A percentile compares a stretch with the other conserved stretches of the same genome.
These are phyloP conservation scores for Podila epigama DNA, from an alignment of 192 early-diverging fungal genomes.

Conservation along the genomic window DNA sequence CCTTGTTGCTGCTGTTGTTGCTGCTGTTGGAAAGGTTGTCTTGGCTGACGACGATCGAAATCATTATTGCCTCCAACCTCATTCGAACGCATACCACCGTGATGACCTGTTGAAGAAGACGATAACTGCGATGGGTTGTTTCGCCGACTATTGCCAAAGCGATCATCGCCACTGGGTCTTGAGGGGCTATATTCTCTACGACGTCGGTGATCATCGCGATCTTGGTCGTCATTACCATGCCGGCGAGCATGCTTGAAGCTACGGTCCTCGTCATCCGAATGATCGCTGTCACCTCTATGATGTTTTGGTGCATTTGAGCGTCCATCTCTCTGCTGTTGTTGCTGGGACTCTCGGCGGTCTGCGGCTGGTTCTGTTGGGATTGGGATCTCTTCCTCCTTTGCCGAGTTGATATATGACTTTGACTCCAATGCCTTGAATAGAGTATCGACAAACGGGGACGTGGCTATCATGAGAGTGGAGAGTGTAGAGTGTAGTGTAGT, in stretches of 20 bases:
- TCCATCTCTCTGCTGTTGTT: background rate
- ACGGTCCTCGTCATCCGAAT: slow-evolving; percentile 71
- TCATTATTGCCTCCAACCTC: background rate
- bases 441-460: slow-evolving; percentile 65
- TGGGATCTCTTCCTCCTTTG: slow-evolving; percentile 2
- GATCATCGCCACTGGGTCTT: slow-evolving; percentile 38
- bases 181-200: slow-evolving; percentile 43
- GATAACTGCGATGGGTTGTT: background rate
- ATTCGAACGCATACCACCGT: background rate
- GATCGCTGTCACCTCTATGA: slow-evolving; percentile 55
- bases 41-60: background rate
- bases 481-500: background rate
- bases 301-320: slow-evolving; percentile 24
- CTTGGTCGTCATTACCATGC: slow-evolving; percentile 43
- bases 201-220: slow-evolving; percentile 7
- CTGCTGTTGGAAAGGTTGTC: slow-evolving; percentile 11
- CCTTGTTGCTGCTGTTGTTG: background rate
- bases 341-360: slow-evolving; percentile 2
- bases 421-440: slow-evolving; percentile 62
- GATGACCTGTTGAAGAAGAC: background rate
- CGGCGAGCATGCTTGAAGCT: slow-evolving; percentile 75
- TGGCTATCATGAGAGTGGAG: slow-evolving; percentile 58
- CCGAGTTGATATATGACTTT: slow-evolving; percentile 51
- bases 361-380: slow-evolving; percentile 32
- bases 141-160: background rate